Evolutionary conservation across 83 land plant genomes (phyloP).

Genomic region (Larix sibirica): DNA sequence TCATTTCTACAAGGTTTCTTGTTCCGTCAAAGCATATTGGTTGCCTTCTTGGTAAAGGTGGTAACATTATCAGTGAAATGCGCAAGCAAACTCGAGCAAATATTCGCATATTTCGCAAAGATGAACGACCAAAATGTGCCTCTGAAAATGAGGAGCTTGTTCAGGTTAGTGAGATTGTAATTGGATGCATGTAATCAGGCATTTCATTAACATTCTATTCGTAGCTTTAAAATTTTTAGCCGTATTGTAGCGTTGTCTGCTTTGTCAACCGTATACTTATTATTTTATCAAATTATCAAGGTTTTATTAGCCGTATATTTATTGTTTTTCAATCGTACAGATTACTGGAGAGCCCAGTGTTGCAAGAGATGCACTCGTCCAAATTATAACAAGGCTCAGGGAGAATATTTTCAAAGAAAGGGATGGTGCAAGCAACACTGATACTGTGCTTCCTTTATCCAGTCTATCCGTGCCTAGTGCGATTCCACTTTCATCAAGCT

Average conservation of each 20-base stretch:
- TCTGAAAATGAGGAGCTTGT: constrained; percentile 53
- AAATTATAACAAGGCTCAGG: constrained; percentile 63
- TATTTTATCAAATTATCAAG: not conserved
- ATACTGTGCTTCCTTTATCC: constrained; percentile 24
- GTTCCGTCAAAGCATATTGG: constrained; percentile 69
- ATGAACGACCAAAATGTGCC: constrained; percentile 47
- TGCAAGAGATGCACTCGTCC: constrained; percentile 63
- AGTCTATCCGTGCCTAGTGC: constrained; percentile 30
- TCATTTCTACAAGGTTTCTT: constrained; percentile 41
- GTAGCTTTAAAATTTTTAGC: not conserved
- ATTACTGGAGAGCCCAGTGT: constrained; percentile 50
- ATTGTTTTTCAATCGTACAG: constrained; percentile 20
- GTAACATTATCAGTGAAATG: constrained; percentile 69
- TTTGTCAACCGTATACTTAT: not conserved
- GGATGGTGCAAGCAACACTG: constrained; percentile 33
- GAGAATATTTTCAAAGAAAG: constrained; percentile 53
- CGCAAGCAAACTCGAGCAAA: constrained; percentile 63
- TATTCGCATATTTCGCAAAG: constrained; percentile 53
- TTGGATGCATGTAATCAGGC: not conserved
- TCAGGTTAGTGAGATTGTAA: constrained; percentile 35
- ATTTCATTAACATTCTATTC: not conserved
- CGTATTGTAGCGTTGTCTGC: too few relatives aligned
- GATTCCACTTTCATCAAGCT: constrained; percentile 28
- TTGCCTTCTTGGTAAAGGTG: constrained; percentile 67
- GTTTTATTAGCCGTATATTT: not conserved